A percentile compares a stretch with the other conserved stretches of the same genome.
phyloP scores from a whole-genome alignment of 2,329 filamentous ascomycete species.

The Metarhizium robertsii region DNA sequence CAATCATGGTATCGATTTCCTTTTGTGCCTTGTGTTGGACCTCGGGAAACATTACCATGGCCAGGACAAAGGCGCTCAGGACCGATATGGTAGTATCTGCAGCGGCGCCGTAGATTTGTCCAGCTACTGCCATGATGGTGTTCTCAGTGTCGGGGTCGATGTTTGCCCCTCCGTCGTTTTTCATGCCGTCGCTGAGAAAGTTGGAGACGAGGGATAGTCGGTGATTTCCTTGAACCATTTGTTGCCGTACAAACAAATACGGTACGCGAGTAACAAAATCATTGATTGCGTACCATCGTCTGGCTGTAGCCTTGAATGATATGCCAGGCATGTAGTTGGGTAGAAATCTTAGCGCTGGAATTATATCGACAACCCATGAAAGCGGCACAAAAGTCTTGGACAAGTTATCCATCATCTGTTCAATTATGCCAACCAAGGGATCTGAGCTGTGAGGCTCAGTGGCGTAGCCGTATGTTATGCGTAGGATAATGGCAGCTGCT shows the following conservation, averaged over 20 bases:
- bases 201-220: conserved; percentile 17
- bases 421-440: conserved; percentile 19
- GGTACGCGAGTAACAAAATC: conserved; percentile 14
- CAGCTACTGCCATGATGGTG: neutral
- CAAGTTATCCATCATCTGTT: conserved; percentile 21
- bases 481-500: neutral
- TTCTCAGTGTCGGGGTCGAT: neutral
- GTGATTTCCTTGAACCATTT: conserved; percentile 13
- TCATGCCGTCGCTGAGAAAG: neutral
- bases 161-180: neutral
- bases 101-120: conserved; percentile 7
- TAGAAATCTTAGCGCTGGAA: conserved; percentile 19
- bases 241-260: conserved; percentile 18
- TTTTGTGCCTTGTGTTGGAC: conserved; percentile 30
- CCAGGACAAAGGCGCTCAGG: conserved; percentile 27
- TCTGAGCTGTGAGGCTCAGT: conserved; percentile 19
- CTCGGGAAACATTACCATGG: conserved; percentile 33
- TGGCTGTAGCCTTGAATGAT: conserved; percentile 20
- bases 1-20: conserved; percentile 33
- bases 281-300: conserved; percentile 14
- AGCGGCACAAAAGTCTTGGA: conserved; percentile 18
- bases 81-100: conserved; percentile 1
- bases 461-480: conserved; percentile 19
- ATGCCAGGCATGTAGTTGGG: conserved; percentile 21
- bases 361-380: conserved; percentile 21